These are phyloP conservation scores for Artemisia argyi DNA, from an alignment of 129 eudicot species.

Conservation along the genomic window DNA sequence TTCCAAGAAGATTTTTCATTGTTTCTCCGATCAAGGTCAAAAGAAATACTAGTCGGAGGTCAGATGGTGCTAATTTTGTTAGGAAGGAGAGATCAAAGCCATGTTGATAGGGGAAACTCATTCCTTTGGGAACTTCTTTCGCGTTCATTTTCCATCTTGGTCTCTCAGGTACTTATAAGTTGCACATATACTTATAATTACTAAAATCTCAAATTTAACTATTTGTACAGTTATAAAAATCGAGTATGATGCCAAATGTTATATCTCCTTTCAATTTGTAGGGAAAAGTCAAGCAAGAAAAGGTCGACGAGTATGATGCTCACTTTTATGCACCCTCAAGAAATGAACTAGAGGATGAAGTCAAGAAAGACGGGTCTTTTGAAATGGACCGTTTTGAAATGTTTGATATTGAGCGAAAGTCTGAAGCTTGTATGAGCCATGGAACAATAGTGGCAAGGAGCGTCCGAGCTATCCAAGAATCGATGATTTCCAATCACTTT, in stretches of 20 bases:
- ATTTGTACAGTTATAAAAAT: background rate
- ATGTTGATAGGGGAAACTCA: constrained; percentile 73
- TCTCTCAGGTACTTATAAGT: constrained; percentile 47
- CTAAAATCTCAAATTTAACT: background rate
- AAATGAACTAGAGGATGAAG: constrained; percentile 66
- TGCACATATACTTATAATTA: no score
- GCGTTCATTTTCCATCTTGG: constrained; percentile 57
- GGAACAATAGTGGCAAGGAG: constrained; percentile 77
- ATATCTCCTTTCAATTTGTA: constrained; percentile 14
- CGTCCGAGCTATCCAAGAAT: constrained; percentile 87
- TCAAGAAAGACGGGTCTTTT: constrained; percentile 66
- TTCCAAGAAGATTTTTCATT: constrained; percentile 67
- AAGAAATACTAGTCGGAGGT: constrained; percentile 65
- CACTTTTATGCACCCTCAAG: constrained; percentile 86
- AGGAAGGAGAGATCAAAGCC: constrained; percentile 59
- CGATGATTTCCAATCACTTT: constrained; percentile 82
- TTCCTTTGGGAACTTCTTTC: constrained; percentile 80
- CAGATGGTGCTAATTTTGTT: constrained; percentile 71
- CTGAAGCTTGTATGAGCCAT: constrained; percentile 46
- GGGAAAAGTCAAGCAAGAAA: constrained; percentile 73
- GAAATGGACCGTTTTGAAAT: constrained; percentile 49
- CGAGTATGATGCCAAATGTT: no score
- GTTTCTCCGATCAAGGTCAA: constrained; percentile 69
- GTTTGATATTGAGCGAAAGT: constrained; percentile 57
- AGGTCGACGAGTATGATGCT: constrained; percentile 65